Evolutionary conservation across 78 protist species (phyloP).

Genomic region (Cavenderia fasciculata): DNA sequence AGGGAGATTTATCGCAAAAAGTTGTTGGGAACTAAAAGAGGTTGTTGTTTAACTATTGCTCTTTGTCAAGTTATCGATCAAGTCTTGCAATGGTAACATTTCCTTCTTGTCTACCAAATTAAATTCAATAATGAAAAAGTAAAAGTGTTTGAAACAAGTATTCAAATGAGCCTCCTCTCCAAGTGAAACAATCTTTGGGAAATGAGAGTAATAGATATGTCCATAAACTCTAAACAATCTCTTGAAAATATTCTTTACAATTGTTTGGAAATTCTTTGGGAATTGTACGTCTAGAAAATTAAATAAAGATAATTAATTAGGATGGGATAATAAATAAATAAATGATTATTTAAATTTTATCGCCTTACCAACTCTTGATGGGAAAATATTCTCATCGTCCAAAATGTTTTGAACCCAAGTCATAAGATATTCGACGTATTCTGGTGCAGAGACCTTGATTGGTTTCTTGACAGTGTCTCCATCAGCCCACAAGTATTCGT

Average conservation of each 20-base stretch:
- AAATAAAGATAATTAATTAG: too few species aligned
- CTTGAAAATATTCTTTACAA: slow-evolving; percentile 92
- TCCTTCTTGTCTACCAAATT: slow-evolving; percentile 88
- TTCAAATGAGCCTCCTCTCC: slow-evolving; percentile 95
- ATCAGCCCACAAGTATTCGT: slow-evolving; percentile 97
- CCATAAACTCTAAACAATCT: slow-evolving; percentile 97
- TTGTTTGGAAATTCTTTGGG: slow-evolving; percentile 92
- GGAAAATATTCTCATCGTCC: slow-evolving; percentile 96
- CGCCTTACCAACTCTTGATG: slow-evolving; percentile 84
- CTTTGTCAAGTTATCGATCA: slow-evolving; percentile 69
- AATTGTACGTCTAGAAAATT: slow-evolving; percentile 83
- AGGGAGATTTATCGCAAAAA: too few species aligned
- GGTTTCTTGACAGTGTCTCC: slow-evolving; percentile 94
- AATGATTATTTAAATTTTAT: too few species aligned
- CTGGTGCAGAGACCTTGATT: slow-evolving; percentile 94
- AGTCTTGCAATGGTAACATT: slow-evolving; percentile 84
- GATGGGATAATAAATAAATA: too few species aligned
- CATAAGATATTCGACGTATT: slow-evolving; percentile 97
- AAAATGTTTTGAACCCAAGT: slow-evolving; percentile 96
- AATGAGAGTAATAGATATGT: slow-evolving; percentile 97
- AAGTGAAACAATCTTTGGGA: slow-evolving; percentile 79
- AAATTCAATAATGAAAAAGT: slow-evolving; percentile 88
- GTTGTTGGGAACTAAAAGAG: too few species aligned
- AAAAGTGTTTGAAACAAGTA: slow-evolving; percentile 88
- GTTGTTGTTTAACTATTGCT: slow-evolving; percentile 31